Base-by-base conservation (phyloP, 2,329 filamentous ascomycete species). In the Teratosphaeria zuluensis region DNA sequence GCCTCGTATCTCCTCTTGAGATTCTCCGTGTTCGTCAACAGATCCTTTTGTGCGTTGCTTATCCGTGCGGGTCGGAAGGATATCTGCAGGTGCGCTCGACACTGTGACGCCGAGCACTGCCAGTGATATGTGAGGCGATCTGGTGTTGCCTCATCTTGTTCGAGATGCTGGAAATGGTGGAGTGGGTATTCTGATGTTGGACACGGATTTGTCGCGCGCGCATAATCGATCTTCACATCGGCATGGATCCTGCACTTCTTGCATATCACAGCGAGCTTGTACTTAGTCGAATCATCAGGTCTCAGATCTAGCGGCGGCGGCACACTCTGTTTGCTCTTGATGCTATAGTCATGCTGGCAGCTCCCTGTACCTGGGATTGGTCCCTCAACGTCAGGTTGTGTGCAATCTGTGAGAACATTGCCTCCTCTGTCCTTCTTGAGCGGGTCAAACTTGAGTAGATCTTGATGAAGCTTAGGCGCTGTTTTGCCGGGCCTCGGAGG, bases 201-300 rank as follows among this genome's bases (percentile, higher is more conserved):
- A 64, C 79, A 82, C 5, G 77, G 72, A 32, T 67, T 66, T 28
- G 60, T 70, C n/a, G 74, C 69, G 12, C 67, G 65, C 30, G 57
- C 54, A 63, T 81, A 83, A 60, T 80, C 77, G 35, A 86, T 76
- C 11, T 74, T 73, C 24, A 89, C 68, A 63, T 84, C 78, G 51
- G 87, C 74, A 71, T 89, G 85, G 66, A 78, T 78, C 56, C 83
- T 80, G 68, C 86, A 89, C 60, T 75, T 77, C 58, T 77, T 73
- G 71, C 86, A 89, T 63, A 84, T 78, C 3, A 84, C 78, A 16
- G 84, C 80, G 31, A 86, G 75, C 63, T 79, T 83, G 68, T 81
- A 84, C 53, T 76, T 68, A 2, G 78, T 77, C 6, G 69, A 60
- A 33, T 63, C 63, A 59, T 73, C 69, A 38, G 74, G 69, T 33